Base-by-base conservation (phyloP, 805 yeast genomes). In the Metschnikowia gruessii region DNA sequence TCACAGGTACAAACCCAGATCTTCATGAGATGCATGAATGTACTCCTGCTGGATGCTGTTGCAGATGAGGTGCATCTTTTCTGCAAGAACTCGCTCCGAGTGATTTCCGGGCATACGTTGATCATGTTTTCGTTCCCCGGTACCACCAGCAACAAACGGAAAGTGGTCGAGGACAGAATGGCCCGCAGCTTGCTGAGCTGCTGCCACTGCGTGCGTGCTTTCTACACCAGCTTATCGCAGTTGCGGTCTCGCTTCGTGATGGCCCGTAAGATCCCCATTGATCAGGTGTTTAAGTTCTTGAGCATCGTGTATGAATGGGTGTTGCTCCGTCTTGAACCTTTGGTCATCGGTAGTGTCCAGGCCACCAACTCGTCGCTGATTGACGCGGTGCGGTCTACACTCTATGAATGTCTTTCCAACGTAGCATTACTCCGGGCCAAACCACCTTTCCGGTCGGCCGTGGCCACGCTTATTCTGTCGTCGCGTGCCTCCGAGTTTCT, bases 111-210 rank as follows among this genome's bases (percentile, higher is more conserved):
- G 12, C 82, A 82, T 57, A 66, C 76, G 9, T 61, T 84, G 44
- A 77, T 85, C 13, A 65, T 82, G 48, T 82, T 83, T 58, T 82
- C 90, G 3, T 82, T 83, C 55, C 72, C 74, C 2, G 54, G 54
- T 2, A 43, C 47, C 15, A 45, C 46, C 17, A 77, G 71, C 21
- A 68, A 68, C 32, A 73, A 68, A n/a, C 43, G 52, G 10, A 46
- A 28, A 30, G 31, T 39, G 7, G 73, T 76, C 1, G 66, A 76
- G 15, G 56, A 56, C 4, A 74, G 79, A 72, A 66, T 79, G 40
- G 60, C 63, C 3, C 59, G 63, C 1, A 65, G 74, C 19, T 62
- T 85, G 12, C 62, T 66, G 31, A 48, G 59, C 3, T 86, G 94
- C 62, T 65, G 71, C 2, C 64, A 71, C 4, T 86, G 94, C 63